Base-by-base conservation (phyloP, 345 rosid genomes). In the Hirschfeldia incana region DNA sequence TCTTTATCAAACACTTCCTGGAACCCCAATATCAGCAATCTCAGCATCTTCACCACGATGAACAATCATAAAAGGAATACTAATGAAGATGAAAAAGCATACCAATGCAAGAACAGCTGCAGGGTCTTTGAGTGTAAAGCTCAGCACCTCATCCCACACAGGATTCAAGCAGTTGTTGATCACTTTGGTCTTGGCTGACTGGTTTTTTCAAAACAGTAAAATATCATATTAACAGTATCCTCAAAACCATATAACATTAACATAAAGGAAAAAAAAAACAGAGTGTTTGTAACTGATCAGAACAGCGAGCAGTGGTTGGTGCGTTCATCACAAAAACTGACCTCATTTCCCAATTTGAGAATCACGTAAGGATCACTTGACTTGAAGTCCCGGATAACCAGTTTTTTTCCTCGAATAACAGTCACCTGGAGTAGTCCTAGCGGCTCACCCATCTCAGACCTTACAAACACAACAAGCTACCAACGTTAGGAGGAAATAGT, bases 1-100 rank as follows among this genome's bases (percentile, higher is more conserved):
- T 95, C 99, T 83, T 90, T 95, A 72, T 95, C 99, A 68, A 89
- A 95, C 67, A 95, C 99, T 90, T 95, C 98, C 98, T 94, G 89
- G 61, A 66, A 12, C 10, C 61, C 29, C 75, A 37, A 33, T 12
- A 16, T 70, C 7, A 55, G 65, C 51, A 59, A 30, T 74, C 65
- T 69, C 72, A 75, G 33, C 11, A 36, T 67, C 70, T 15, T 49
- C 75, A 63, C 46, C 0, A 59, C 2, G 64, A 67, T 32, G 69
- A 53, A 60, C 69, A 74, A 39, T 44, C 64, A 74, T 34, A 15
- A 5, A 53, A 27, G 30, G 70, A 33, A 46, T 1, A 39, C 12
- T 53, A 37, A 28, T 13, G 1, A 72, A 78, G 62, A 66, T 9
- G 12, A 11, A 11, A 27, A 39, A 29, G 69, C 83, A 70, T 79